Conservation (phyloP, 805 yeast species). For the Saccharomycopsis fibuligera region DNA sequence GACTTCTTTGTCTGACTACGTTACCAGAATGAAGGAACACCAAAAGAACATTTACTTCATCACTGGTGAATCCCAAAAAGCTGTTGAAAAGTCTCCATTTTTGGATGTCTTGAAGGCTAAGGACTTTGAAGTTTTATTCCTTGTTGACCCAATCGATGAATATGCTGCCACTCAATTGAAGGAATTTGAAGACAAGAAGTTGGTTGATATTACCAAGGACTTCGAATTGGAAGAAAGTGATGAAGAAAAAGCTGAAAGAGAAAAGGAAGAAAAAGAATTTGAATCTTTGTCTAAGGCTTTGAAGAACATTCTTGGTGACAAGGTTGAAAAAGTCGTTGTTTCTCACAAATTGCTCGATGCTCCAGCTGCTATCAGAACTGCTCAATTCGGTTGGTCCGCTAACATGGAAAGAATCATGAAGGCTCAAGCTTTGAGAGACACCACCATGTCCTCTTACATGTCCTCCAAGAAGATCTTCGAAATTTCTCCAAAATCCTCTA, state of each 20-base stretch:
- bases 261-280: constrained; percentile 83
- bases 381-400: constrained; percentile 99
- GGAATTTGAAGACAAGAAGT: constrained; percentile 98
- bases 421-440: constrained; percentile 99
- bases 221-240: constrained; percentile 97
- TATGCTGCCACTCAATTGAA: constrained; percentile 98
- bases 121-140: constrained; percentile 95
- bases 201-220: constrained; percentile 98
- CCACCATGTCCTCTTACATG: constrained; percentile 99
- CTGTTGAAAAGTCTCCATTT: constrained; percentile 99
- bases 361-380: constrained; percentile 99
- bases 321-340: constrained; percentile 98
- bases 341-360: constrained; percentile 96
- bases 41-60: constrained; percentile 99
- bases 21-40: constrained; percentile 99
- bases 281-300: constrained; percentile 93
- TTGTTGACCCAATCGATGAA: constrained; percentile 99
- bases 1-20: constrained; percentile 94
- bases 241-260: constrained; percentile 94
- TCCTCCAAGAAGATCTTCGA: constrained; percentile 98
- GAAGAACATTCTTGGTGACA: constrained; percentile 96
- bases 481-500: constrained; percentile 94
- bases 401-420: constrained; percentile 99
- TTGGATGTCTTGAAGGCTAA: constrained; percentile 97
- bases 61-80: constrained; percentile 97